Evolutionary conservation across 140 eudicot species (phyloP).

Genomic region (Erigeron philadelphicus): DNA sequence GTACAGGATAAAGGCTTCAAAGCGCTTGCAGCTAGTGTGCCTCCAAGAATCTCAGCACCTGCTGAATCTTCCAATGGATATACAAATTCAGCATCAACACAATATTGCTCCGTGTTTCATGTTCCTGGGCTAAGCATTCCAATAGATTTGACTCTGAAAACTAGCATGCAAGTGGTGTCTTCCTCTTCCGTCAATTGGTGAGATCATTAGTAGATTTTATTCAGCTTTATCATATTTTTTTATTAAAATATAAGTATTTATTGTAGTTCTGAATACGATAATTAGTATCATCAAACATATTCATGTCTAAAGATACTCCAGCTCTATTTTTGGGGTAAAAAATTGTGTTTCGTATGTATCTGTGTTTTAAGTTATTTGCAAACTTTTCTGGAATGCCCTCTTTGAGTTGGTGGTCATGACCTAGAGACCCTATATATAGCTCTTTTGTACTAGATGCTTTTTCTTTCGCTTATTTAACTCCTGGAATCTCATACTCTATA

Average conservation of each 20-base stretch:
- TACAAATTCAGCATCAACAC: slow-evolving; percentile 25
- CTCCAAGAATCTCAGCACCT: slow-evolving; percentile 35
- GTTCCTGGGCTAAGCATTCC: slow-evolving; percentile 52
- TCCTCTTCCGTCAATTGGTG: slow-evolving; percentile 68
- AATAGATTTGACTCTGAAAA: slow-evolving; percentile 70
- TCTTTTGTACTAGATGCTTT: not conserved
- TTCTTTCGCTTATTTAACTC: not conserved
- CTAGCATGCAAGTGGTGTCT: slow-evolving; percentile 56
- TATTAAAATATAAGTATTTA: not conserved
- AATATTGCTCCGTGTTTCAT: slow-evolving; percentile 41
- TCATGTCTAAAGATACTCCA: not conserved
- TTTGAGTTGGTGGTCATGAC: too few relatives aligned
- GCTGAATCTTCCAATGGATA: slow-evolving; percentile 29
- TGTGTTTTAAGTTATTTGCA: not conserved
- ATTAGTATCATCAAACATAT: not conserved
- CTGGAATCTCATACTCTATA: not conserved
- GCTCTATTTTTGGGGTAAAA: not conserved
- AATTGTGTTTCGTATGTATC: not conserved
- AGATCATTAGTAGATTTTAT: slow-evolving; percentile 16
- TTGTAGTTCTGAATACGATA: not conserved
- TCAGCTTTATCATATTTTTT: not conserved
- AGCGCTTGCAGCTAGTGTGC: slow-evolving; percentile 49
- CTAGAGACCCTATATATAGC: too few relatives aligned
- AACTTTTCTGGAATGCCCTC: too few relatives aligned
- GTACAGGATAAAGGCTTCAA: slow-evolving; percentile 61